Conservation (phyloP, 805 yeast genomes). For the Wickerhamomyces bovis region DNA sequence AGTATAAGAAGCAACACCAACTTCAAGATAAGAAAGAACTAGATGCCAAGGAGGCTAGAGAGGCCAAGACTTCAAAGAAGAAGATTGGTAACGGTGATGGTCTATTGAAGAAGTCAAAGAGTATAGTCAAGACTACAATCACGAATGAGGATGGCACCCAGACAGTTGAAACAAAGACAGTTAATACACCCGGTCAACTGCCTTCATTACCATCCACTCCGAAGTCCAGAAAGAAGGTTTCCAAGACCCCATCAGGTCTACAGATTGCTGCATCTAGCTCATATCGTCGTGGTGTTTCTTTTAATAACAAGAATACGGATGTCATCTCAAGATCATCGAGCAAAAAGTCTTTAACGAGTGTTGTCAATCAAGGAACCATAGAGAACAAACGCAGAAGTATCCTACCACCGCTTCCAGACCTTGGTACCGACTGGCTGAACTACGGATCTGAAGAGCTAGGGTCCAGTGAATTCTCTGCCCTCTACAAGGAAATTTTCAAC, state of each 20-base stretch:
- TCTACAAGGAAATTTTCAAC: constrained; percentile 27
- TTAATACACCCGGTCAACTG: constrained; percentile 4
- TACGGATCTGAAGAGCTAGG: constrained; percentile 13
- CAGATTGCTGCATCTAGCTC: constrained; percentile 27
- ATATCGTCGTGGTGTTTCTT: constrained; percentile 27
- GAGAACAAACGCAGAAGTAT: constrained; percentile 22
- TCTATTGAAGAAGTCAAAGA: constrained; percentile 34
- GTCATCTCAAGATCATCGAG: constrained; percentile 22
- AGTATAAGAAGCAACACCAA: constrained; percentile 65
- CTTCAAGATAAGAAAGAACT: constrained; percentile 15
- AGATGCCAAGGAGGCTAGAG: neutral
- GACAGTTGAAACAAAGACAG: constrained; percentile 11
- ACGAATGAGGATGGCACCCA: constrained; percentile 27
- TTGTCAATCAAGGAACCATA: neutral
- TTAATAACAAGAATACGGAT: constrained; percentile 18
- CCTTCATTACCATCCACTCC: constrained; percentile 10
- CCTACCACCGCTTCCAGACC: constrained; percentile 25
- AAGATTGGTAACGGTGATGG: constrained; percentile 25
- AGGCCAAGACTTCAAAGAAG: constrained; percentile 20
- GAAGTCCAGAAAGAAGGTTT: constrained; percentile 20
- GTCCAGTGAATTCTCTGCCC: constrained; percentile 23
- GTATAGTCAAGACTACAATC: constrained; percentile 36
- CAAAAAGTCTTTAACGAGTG: constrained; percentile 14
- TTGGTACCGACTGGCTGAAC: constrained; percentile 21
- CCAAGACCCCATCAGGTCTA: constrained; percentile 19